Conservation (phyloP, 176 grass and related monocot genomes). For the Hyparrhenia diplandra region DNA sequence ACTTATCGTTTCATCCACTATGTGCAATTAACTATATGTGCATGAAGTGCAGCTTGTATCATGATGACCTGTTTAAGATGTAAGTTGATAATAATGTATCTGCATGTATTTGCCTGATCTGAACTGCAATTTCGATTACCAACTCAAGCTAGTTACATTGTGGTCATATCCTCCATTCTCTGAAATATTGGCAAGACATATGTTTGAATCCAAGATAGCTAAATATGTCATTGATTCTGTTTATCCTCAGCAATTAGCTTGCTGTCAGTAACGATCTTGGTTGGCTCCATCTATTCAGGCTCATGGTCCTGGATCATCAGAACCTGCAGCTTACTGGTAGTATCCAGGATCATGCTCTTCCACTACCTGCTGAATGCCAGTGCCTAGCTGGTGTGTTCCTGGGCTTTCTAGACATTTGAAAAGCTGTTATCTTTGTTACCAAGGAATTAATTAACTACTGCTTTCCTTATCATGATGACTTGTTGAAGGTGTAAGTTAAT, state of each 20-base stretch:
- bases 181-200: background rate
- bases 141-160: background rate
- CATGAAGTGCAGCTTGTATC: constrained; percentile 4
- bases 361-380: background rate
- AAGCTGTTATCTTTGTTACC: background rate
- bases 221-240: background rate
- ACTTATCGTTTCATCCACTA: background rate
- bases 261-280: background rate
- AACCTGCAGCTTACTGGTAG: background rate
- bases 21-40: constrained; percentile 25
- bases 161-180: background rate
- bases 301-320: background rate
- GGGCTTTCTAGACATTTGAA: background rate
- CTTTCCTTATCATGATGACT: background rate
- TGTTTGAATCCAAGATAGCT: background rate
- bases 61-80: constrained; percentile 19
- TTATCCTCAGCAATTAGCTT: background rate
- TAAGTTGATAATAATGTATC: constrained; percentile 17
- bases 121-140: background rate
- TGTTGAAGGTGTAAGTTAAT: constrained; percentile 22
- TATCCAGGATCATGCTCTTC: background rate
- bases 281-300: background rate
- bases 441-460: background rate
- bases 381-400: background rate
- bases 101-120: background rate